Evolutionary conservation across 2,329 filamentous ascomycete genomes (phyloP), one percentile per base, ranked within the genome.

Genomic region (Monosporascus cannonballus): DNA sequence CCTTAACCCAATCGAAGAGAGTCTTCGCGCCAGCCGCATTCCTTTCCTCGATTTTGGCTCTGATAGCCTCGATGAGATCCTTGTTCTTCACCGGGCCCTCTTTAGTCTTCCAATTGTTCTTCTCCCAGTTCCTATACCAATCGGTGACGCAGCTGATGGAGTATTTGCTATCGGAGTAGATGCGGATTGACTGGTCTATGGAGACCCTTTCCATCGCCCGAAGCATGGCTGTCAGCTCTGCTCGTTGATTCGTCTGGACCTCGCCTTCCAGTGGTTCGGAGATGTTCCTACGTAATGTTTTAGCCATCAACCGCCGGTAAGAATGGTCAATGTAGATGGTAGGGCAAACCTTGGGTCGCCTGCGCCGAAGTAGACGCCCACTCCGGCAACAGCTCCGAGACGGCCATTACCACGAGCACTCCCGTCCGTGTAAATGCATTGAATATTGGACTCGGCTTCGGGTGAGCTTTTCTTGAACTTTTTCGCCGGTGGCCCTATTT

Each of bases 241-340:
- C 94, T 3, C 94, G 88, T 69, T 97, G 90, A 67, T 99, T 99
- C 1, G 94, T 97, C 71, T 97, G 94, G 9, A 78, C 76, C 17
- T 79, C 75, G 49, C 90, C 90, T 49, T 77, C 71, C 2, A 96
- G 80, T 4, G 85, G 83, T 70, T 95, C 91, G 14, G 89, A 89
- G 24, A 96, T 67, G 65, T 85, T 86, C 58, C 77, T 79, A 51
- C 24, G 24, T 15, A 4, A 47, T n/a, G 7, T 20, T 18, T 65
- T 54, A 67, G 56, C 47, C 54, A 18, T 41, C 3, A 24, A 24
- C 18, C 18, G 8, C 47, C 15, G 25, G 48, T 20, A 49, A 14
- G 38, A 22, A 34, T 34, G 30, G 30, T 14, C 9, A 34, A 52
- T 48, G 17, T 34, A 9, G 11, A n/a, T 45, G 34, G 51, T 57